Base-by-base conservation (phyloP, 2,329 filamentous ascomycete species). In the Zymoseptoria brevis region DNA sequence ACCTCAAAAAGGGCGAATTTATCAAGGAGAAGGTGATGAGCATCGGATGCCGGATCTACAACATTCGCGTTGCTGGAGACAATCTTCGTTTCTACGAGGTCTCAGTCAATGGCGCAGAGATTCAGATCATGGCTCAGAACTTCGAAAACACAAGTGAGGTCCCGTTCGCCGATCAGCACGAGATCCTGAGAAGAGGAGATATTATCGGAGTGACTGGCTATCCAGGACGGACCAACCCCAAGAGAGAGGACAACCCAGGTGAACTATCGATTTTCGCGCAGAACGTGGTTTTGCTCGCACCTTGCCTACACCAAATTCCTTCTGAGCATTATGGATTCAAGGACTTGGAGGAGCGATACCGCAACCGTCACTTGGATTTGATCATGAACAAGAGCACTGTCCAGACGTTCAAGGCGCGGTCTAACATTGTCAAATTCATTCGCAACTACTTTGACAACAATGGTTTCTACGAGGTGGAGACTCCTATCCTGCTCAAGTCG, bases 401-500 rank as follows among this genome's bases (percentile, higher is more conserved):
- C 57, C 83, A 95, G 61, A 88, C 92, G 59, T 89, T 97, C 75
- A 82, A 90, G 69, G 91, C 89, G 48, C 85, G 94, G 57, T 85
- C 90, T 70, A 91, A 90, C 83, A 92, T 97, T 71, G 85, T 96
- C 72, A 86, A 84, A 62, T 96, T 90, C 73, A 88, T 99, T 66
- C 89, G 94, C 67, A 83, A 84, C 69, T 99, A 87, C 81, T 90
- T 99, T 68, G 89, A 96, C 69, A 66, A 66, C 83, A 87, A 67
- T 83, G 87, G 93, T 69, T 99, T 99, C 75, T 81, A 91, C 58
- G 92, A 96, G 74, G 92, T 97, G 24, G 90, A 97, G 78, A 99
- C 94, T 0, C 93, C 94, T 4, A 96, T 97, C 85, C 92, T 99
- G 83, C 95, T 96, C 74, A 84, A 89, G 70, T 96, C 96, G 72